Percentiles rank a stretch among this genome's conserved stretches.
Evolutionary conservation across 495 filamentous ascomycete species (phyloP).

Genomic region (Xylaria flabelliformis): DNA sequence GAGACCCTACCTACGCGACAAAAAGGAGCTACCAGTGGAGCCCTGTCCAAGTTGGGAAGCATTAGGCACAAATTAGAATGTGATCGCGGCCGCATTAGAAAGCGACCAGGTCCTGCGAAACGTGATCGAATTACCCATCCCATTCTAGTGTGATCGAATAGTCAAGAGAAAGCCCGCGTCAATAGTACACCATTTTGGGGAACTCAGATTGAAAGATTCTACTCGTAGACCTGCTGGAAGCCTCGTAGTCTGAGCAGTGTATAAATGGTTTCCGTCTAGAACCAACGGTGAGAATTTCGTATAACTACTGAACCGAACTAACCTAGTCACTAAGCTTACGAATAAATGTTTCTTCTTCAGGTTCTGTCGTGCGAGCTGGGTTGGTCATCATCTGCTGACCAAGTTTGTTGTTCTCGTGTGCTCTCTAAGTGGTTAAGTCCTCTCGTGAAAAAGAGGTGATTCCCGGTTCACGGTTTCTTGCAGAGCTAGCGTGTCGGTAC

Average conservation of each 20-base stretch:
- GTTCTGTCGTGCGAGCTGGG: constrained; percentile 13
- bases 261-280: background rate
- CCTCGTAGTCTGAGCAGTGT: background rate
- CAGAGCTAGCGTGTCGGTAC: constrained; percentile 29
- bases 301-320: constrained; percentile 1
- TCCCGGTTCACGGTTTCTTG: constrained; percentile 26
- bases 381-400: constrained; percentile 6
- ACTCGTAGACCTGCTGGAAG: background rate
- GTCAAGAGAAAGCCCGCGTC: constrained; percentile 23
- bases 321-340: background rate
- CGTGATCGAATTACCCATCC: constrained; percentile 33
- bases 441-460: constrained; percentile 2
- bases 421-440: constrained; percentile 6
- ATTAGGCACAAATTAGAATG: constrained; percentile 27
- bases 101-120: constrained; percentile 34
- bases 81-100: constrained; percentile 26
- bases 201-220: constrained; percentile 8
- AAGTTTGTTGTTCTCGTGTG: constrained; percentile 14
- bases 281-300: constrained; percentile 24
- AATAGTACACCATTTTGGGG: constrained; percentile 10
- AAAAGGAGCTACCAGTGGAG: constrained; percentile 15
- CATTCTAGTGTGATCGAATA: constrained; percentile 42
- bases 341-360: background rate
- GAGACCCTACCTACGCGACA: constrained; percentile 12
- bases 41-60: constrained; percentile 26